A percentile compares a stretch with the other conserved stretches of the same genome.
These are phyloP conservation scores for Salix exigua DNA, from an alignment of 345 rosid genomes.

Conservation along the genomic window DNA sequence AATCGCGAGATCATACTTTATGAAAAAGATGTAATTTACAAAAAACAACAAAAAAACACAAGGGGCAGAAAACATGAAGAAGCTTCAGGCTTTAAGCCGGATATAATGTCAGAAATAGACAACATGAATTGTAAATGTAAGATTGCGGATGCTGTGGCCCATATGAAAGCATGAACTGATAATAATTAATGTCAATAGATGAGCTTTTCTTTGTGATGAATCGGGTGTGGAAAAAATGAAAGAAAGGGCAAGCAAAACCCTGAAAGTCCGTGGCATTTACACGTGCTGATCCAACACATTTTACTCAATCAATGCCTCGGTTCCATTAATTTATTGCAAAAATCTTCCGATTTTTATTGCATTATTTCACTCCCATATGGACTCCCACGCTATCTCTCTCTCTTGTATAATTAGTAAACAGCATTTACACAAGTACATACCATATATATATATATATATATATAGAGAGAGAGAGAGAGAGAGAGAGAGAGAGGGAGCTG, in stretches of 20 bases:
- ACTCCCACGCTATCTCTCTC: conserved; percentile 43
- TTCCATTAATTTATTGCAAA: conserved; percentile 9
- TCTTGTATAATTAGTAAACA: background rate
- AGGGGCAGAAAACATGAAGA: background rate
- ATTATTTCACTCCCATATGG: conserved; percentile 19
- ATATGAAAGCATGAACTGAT: background rate
- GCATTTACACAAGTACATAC: too few relatives aligned
- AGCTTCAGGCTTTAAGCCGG: background rate
- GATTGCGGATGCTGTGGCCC: background rate
- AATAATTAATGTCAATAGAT: background rate
- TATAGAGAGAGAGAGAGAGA: background rate
- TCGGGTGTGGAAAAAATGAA: background rate
- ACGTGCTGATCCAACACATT: conserved; percentile 38
- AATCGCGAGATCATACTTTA: too few relatives aligned
- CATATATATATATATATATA: background rate
- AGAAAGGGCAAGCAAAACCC: conserved; percentile 20
- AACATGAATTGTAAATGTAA: background rate
- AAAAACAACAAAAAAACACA: background rate
- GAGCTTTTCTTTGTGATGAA: background rate
- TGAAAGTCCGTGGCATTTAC: conserved; percentile 36
- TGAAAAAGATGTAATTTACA: background rate
- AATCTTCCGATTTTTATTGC: background rate
- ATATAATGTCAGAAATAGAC: background rate
- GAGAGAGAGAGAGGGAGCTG: background rate
- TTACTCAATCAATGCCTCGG: conserved; percentile 32